phyloP scores from a whole-genome alignment of 164 flowering plant genomes.

The grape (Vitis vinifera) region ASM3070453v1 NC_081817.1:497501-498000 shows the following conservation, averaged over 20 bases:
- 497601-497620: too few relatives aligned
- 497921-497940: background rate
- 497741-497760: background rate
- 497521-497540: too few relatives aligned
- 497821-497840: slow-evolving; percentile 89
- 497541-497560: too few relatives aligned
- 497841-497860: slow-evolving; percentile 77
- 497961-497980: background rate
- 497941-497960: background rate
- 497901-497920: slow-evolving; percentile 50
- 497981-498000: background rate
- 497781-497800: background rate
- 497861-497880: slow-evolving; percentile 81
- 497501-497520: too few relatives aligned
- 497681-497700: too few relatives aligned
- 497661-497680: too few relatives aligned
- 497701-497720: too few relatives aligned
- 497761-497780: background rate
- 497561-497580: too few relatives aligned
- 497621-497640: too few relatives aligned
- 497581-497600: too few relatives aligned
- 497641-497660: too few relatives aligned
- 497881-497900: slow-evolving; percentile 84
- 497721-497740: background rate
- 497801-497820: slow-evolving; percentile 73